Evolutionary conservation across 192 early-diverging fungal genomes (phyloP).

Genomic region (Coemansia interrupta): DNA sequence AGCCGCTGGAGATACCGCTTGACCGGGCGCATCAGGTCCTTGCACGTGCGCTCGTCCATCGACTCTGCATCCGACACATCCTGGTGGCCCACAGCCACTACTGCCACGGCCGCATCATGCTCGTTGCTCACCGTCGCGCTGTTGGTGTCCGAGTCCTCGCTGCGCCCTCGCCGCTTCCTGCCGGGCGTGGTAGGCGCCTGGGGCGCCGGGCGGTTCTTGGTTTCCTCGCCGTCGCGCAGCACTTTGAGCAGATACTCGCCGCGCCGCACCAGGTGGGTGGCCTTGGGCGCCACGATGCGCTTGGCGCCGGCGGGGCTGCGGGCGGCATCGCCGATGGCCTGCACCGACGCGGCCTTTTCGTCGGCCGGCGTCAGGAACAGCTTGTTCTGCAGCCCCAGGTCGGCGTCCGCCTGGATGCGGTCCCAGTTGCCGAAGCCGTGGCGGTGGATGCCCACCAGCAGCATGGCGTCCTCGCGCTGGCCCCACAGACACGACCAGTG

Average conservation of each 20-base stretch:
- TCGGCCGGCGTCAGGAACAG: constrained; percentile 68
- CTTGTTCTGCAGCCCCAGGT: constrained; percentile 78
- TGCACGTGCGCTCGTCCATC: constrained; percentile 64
- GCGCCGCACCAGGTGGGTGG: constrained; percentile 79
- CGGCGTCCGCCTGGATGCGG: constrained; percentile 73
- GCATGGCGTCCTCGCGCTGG: constrained; percentile 89
- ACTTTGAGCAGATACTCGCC: constrained; percentile 89
- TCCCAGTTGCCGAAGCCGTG: constrained; percentile 94
- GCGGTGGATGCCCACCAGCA: constrained; percentile 89
- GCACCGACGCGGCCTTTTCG: constrained; percentile 49
- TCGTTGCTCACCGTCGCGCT: constrained; percentile 20
- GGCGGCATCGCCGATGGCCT: constrained; percentile 25
- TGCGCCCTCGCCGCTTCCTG: constrained; percentile 36
- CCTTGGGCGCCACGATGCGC: constrained; percentile 66
- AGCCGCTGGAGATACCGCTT: constrained; percentile 58
- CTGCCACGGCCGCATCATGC: constrained; percentile 7
- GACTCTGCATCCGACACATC: constrained; percentile 47
- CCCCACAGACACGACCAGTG: constrained; percentile 88
- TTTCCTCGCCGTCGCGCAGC: constrained; percentile 65
- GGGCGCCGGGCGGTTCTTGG: constrained; percentile 23
- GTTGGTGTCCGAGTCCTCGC: constrained; percentile 31
- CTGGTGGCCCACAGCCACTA: constrained; percentile 15
- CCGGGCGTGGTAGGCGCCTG: too few species aligned
- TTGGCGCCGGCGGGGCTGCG: constrained; percentile 29
- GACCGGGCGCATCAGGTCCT: constrained; percentile 65